Conservation (phyloP, 2,329 filamentous ascomycete genomes). For the Fusarium metavorans region DNA sequence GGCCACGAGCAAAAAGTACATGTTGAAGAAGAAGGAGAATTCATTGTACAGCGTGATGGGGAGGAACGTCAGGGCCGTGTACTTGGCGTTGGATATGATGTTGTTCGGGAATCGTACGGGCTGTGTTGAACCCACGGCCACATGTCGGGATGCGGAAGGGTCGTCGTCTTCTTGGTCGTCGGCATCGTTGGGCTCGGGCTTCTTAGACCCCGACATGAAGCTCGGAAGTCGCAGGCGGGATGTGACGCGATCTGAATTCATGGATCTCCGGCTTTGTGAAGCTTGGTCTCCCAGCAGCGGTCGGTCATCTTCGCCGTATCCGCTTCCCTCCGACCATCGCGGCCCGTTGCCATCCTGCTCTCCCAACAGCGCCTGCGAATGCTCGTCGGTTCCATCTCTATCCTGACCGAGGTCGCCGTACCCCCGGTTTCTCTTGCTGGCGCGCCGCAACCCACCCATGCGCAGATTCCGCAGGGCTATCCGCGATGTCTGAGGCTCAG, state of each 20-base stretch:
- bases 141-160: conserved; percentile 77
- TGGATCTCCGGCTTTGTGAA: conserved; percentile 44
- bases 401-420: conserved; percentile 72
- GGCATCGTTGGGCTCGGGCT: conserved; percentile 52
- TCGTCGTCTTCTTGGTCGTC: conserved; percentile 69
- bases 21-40: conserved; percentile 99
- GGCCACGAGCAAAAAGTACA: conserved; percentile 97
- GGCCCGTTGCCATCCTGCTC: conserved; percentile 67
- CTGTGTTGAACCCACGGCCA: conserved; percentile 82
- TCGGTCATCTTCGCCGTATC: conserved; percentile 74
- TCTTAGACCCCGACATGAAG: conserved; percentile 67
- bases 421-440: conserved; percentile 64
- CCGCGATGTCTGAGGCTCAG: conserved; percentile 62
- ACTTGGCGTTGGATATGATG: conserved; percentile 96
- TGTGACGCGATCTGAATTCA: conserved; percentile 48
- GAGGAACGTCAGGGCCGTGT: conserved; percentile 93
- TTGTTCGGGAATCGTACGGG: conserved; percentile 86
- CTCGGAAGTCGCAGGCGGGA: conserved; percentile 74
- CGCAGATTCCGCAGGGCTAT: conserved; percentile 80
- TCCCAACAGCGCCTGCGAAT: conserved; percentile 73
- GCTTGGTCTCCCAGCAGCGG: conserved; percentile 71
- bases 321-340: conserved; percentile 71
- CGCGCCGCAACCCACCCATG: conserved; percentile 72
- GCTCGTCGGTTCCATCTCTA: conserved; percentile 71
- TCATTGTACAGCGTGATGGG: conserved; percentile 97